Conservation (phyloP, 768 basidiomycete genomes). For the Holtermannia corniformis region DNA sequence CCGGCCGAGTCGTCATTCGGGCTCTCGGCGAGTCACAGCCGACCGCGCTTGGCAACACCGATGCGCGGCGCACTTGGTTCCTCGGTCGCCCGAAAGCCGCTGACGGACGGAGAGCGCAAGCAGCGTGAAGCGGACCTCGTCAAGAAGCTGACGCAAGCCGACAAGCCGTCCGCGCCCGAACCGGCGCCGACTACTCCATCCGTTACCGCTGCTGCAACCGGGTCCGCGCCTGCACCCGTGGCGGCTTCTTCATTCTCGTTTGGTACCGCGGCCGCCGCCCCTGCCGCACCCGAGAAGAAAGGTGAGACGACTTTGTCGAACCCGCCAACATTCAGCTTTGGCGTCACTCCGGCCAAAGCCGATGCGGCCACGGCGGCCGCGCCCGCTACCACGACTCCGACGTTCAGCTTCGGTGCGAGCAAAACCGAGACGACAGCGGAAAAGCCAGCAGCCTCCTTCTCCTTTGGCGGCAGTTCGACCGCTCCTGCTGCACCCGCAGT, state of each 20-base stretch:
- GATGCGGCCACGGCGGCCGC: background rate
- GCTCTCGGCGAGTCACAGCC: background rate
- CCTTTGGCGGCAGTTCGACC: background rate
- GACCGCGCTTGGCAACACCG: too few relatives aligned
- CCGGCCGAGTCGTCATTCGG: background rate
- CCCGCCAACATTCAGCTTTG: background rate
- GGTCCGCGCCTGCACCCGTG: background rate
- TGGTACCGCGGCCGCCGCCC: too few relatives aligned
- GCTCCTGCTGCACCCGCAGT: background rate
- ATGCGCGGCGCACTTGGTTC: background rate
- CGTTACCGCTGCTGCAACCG: background rate
- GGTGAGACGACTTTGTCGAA: background rate
- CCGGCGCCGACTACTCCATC: background rate
- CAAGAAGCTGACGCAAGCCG: background rate
- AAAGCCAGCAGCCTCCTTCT: background rate
- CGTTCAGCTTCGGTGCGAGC: background rate
- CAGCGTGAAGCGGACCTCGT: background rate
- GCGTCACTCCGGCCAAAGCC: background rate
- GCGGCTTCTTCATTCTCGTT: background rate
- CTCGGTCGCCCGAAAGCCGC: background rate
- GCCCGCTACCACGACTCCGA: too few relatives aligned
- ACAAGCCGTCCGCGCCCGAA: background rate
- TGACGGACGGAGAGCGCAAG: background rate
- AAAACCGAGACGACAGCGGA: background rate
- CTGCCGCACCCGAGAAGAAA: background rate